Base-by-base conservation (phyloP, 164 flowering plant genomes). In the Sedum album region DNA sequence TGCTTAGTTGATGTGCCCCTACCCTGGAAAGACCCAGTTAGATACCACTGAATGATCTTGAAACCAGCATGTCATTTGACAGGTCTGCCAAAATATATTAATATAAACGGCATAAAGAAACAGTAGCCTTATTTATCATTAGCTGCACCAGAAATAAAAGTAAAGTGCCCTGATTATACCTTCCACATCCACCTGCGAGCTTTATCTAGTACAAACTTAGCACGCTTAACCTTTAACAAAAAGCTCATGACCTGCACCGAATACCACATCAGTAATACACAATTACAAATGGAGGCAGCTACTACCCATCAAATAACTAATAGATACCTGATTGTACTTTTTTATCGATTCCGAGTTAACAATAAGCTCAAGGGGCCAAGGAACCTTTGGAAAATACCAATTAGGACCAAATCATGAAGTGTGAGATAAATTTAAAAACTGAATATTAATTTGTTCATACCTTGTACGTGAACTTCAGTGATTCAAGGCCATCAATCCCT, bases 331-430 rank as follows among this genome's bases (percentile, higher is more conserved):
- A 73, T 95, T 92, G 77, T 92, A 95, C 77, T 95, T 95, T 76
- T 84, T 88, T 44, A 90, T 80, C 67, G 96, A 90, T 75, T 90
- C 96, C 11, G 78, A 41, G 69, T 92, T 92, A 39, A 92, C 97
- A 76, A 92, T 90, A 49, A 95, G 90, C 73, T 95, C 99, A 75
- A 95, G 96, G 5, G 99, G 99, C 98, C 99, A 95, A 63, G 99
- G 72, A 64, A 95, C 96, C 99, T 92, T 71, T 23, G 69, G n/a
- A 57, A 2, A 25, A 57, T 11, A 20, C 62, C 13, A 25, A 13
- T 57, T 57, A 65, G 30, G 13, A 20, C 67, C 46, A 35, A 36
- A 23, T 17, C 9, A 6, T 18, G 4, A 35, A 13, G 14, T 35
- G 67, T 41, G 66, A 26, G 30, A n/a, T 23, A 64, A 35, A 64